These are phyloP conservation scores for Larix kaempferi DNA, from an alignment of 75 land plant species.

Conservation along the genomic window DNA sequence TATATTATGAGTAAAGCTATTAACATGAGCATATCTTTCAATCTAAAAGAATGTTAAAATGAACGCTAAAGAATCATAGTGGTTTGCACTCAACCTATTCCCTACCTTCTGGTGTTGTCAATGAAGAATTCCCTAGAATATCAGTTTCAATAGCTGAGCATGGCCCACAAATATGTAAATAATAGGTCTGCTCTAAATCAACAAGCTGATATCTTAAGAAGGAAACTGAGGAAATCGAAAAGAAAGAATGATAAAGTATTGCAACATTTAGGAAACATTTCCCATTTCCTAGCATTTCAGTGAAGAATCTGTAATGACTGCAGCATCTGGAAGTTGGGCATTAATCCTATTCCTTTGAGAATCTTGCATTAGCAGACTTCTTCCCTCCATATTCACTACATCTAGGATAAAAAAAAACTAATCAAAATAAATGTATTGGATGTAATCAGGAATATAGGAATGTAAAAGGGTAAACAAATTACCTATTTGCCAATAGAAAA, in stretches of 20 bases:
- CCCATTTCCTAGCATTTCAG: neutral
- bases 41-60: slow-evolving; percentile 1
- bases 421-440: neutral
- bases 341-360: slow-evolving; percentile 1
- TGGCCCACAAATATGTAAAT: neutral
- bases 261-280: neutral
- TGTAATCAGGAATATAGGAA: neutral
- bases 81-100: slow-evolving; percentile 3
- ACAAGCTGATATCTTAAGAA: neutral
- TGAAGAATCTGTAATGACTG: neutral
- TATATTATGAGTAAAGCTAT: neutral
- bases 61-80: neutral
- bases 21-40: neutral
- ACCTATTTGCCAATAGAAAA: slow-evolving; percentile 65
- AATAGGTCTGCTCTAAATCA: neutral
- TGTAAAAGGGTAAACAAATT: slow-evolving; percentile 4
- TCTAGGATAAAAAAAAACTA: neutral
- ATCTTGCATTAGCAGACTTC: neutral
- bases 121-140: neutral
- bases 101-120: neutral
- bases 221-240: neutral
- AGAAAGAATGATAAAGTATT: slow-evolving; percentile 1
- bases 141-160: neutral
- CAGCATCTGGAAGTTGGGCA: neutral
- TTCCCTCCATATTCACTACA: neutral